phyloP scores from a whole-genome alignment of 2,329 filamentous ascomycete genomes.

The Aspergillus luchuensis region DNA sequence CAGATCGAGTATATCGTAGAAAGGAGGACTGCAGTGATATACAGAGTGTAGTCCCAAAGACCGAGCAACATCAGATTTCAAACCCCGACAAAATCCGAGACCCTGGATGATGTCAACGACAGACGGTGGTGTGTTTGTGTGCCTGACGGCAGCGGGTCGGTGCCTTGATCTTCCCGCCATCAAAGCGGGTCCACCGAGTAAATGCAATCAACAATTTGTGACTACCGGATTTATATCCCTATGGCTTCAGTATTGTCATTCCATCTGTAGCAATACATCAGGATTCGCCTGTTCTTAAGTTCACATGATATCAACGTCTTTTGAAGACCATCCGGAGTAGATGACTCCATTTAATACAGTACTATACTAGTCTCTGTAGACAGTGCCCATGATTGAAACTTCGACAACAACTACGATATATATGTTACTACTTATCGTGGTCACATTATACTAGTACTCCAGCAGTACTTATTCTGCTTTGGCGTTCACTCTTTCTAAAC shows the following conservation, averaged over 20 bases:
- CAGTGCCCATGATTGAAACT: too few relatives aligned
- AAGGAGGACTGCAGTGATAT: neutral
- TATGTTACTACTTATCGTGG: too few relatives aligned
- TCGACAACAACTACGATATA: too few relatives aligned
- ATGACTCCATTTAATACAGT: too few relatives aligned
- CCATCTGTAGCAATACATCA: too few relatives aligned
- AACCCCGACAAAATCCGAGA: neutral
- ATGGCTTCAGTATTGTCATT: too few relatives aligned
- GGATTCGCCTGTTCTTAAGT: too few relatives aligned
- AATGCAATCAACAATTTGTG: neutral
- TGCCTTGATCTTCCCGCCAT: conserved; percentile 6
- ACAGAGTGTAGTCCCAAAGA: neutral
- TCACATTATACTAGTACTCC: too few relatives aligned
- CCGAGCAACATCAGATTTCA: neutral
- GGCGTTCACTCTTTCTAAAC: neutral
- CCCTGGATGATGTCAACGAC: conserved; percentile 1
- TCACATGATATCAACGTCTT: too few relatives aligned
- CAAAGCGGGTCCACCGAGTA: conserved; percentile 5
- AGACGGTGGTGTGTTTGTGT: neutral
- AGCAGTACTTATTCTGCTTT: too few relatives aligned
- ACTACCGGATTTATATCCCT: neutral
- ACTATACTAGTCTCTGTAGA: too few relatives aligned
- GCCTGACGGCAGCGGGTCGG: conserved; percentile 1
- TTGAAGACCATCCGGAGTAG: too few relatives aligned
- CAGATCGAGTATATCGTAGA: neutral